These are phyloP conservation scores for Nothophoma quercina DNA, from an alignment of 2,329 filamentous ascomycete species.

Conservation along the genomic window DNA sequence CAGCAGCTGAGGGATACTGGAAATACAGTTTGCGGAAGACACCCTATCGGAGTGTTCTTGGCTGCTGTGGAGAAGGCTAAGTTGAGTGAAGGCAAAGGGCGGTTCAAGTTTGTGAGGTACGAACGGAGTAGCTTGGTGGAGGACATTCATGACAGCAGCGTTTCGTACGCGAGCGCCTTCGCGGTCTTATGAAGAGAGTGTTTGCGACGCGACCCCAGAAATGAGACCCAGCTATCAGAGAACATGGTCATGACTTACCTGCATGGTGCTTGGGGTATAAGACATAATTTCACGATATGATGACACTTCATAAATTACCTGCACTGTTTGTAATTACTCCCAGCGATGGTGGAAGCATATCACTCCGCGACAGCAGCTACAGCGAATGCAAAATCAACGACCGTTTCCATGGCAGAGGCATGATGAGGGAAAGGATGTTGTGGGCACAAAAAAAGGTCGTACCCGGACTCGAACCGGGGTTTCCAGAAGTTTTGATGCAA, in stretches of 20 bases:
- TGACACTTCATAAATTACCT: too few species aligned
- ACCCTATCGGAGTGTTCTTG: conserved; percentile 94
- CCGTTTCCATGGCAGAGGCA: background rate
- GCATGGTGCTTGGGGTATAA: too few species aligned
- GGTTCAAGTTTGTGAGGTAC: conserved; percentile 84
- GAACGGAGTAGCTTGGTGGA: conserved; percentile 81
- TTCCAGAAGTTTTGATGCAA: conserved; percentile 30
- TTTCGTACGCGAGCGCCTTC: conserved; percentile 95
- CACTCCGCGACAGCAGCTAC: too few species aligned
- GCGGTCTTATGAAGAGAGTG: conserved; percentile 67
- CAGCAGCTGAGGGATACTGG: conserved; percentile 73
- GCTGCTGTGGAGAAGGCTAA: conserved; percentile 74
- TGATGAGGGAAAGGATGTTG: background rate
- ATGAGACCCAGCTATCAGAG: too few species aligned
- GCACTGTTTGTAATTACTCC: too few species aligned
- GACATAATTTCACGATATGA: too few species aligned
- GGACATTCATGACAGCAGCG: conserved; percentile 76
- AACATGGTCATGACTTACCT: too few species aligned
- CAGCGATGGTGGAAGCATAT: too few species aligned
- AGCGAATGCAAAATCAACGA: background rate
- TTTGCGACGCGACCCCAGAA: too few species aligned
- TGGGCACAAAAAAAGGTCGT: conserved; percentile 16
- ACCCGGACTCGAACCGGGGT: conserved; percentile 33
- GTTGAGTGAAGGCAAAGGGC: conserved; percentile 61
- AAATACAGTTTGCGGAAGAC: conserved; percentile 93